Conservation (phyloP, 345 rosid genomes). For the Gossypium raimondii region DNA sequence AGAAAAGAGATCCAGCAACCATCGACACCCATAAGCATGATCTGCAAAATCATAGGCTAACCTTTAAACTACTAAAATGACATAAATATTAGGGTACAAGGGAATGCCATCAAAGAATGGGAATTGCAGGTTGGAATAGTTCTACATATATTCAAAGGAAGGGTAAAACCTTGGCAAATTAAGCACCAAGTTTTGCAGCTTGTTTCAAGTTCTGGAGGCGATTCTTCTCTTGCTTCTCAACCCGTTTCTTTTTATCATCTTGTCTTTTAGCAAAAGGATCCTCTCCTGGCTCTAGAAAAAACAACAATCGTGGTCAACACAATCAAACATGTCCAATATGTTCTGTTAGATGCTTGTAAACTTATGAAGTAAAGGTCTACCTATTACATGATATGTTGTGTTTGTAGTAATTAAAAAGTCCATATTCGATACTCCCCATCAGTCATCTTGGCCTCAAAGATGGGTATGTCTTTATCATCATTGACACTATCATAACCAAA, state of each 20-base stretch:
- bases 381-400: background rate
- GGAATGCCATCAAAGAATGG: background rate
- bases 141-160: background rate
- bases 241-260: slow-evolving; percentile 67
- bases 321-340: background rate
- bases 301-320: background rate
- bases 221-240: slow-evolving; percentile 76
- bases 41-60: background rate
- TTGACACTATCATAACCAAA: slow-evolving; percentile 89
- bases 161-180: slow-evolving; percentile 71
- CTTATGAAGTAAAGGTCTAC: background rate
- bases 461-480: slow-evolving; percentile 77
- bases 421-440: slow-evolving; percentile 48
- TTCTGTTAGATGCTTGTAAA: background rate
- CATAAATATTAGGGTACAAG: background rate
- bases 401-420: background rate
- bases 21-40: background rate
- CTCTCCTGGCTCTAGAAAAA: slow-evolving; percentile 60
- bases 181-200: slow-evolving; percentile 72
- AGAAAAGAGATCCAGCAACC: background rate
- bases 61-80: background rate
- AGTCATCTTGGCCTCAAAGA: slow-evolving; percentile 75
- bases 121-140: background rate
- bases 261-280: slow-evolving; percentile 85
- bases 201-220: slow-evolving; percentile 64